These are phyloP conservation scores for Oryza australiensis DNA, from an alignment of 176 grass and related monocot species.

Conservation along the genomic window DNA sequence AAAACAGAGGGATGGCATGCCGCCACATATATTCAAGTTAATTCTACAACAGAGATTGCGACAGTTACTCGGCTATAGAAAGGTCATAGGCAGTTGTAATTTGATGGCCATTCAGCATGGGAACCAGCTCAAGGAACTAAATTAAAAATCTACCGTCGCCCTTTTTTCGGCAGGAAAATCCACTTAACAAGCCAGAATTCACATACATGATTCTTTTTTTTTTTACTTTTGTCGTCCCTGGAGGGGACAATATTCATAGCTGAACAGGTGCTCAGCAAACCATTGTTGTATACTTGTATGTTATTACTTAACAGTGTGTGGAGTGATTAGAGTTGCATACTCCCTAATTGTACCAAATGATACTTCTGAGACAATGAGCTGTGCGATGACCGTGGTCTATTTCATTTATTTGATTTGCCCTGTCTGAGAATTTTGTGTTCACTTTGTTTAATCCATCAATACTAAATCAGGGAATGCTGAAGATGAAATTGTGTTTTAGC, in stretches of 20 bases:
- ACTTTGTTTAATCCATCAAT: not conserved
- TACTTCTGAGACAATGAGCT: slow-evolving; percentile 17
- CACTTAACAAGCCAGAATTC: slow-evolving; percentile 40
- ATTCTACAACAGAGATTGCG: slow-evolving; percentile 42
- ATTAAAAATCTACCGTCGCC: slow-evolving; percentile 34
- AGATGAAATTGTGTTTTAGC: not conserved
- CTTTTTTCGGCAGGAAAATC: slow-evolving; percentile 27
- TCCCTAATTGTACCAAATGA: slow-evolving; percentile 34
- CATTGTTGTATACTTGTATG: slow-evolving; percentile 56
- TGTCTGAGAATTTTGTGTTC: not conserved
- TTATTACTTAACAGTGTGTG: slow-evolving; percentile 37
- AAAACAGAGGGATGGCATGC: slow-evolving; percentile 25
- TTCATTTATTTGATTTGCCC: slow-evolving; percentile 2
- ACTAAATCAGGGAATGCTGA: not conserved
- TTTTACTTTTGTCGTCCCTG: slow-evolving; percentile 39
- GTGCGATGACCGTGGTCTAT: not conserved
- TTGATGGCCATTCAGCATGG: slow-evolving; percentile 24
- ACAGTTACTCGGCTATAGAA: slow-evolving; percentile 37
- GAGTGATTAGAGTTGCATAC: slow-evolving; percentile 40
- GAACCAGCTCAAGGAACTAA: slow-evolving; percentile 28
- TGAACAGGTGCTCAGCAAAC: slow-evolving; percentile 28
- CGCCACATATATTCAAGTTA: slow-evolving; percentile 35
- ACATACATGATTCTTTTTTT: slow-evolving; percentile 55
- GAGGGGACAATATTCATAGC: slow-evolving; percentile 44
- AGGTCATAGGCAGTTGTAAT: slow-evolving; percentile 31